Base-by-base conservation (phyloP, 345 rosid genomes). In the Raphanus sativus region DNA sequence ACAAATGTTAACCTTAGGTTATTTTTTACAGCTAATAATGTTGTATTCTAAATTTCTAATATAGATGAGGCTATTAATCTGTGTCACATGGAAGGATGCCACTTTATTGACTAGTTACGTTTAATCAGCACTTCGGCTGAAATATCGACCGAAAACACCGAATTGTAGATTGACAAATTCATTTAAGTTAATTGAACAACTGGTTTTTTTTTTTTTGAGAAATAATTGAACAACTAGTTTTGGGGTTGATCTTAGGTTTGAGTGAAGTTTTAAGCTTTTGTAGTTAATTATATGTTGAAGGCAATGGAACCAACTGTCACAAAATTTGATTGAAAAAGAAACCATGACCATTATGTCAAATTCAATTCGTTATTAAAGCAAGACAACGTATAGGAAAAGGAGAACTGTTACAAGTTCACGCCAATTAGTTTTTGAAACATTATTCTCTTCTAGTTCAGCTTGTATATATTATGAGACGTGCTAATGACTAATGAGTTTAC, bases 61-160 rank as follows among this genome's bases (percentile, higher is more conserved):
- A 32, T 48, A 15, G 13, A 33, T 33, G 45, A 62, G 66, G 13
- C 8, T 30, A 45, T 10, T 61, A 3, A 13, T 73, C 54, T 45
- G 61, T 45, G 48, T 72, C 68, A 45, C 55, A 48, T 48, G 55
- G 16, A n/a, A 48, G 55, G 60, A 55, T 21, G 61, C 60, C 26
- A 55, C 11, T 55, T 21, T 3, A 21, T 55, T 55, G 30, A 21
- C 29, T 45, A 13, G 55, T 48, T n/a, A 48, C 15, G 30, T 56
- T 8, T 56, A 3, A 56, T 56, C 62, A 56, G 29, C 9, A 5
- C 21, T 8, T 17, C 25, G 7, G 60, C 8, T 0, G 13, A 56
- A 8, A 21, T 56, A 56, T 8, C 61, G 61, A 21, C 29, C 29
- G 21, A 56, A 8, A 56, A 29, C 33, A 25, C 10, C 63, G 63